A percentile compares a stretch with the other conserved stretches of the same genome.
Conservation (phyloP, 2,329 filamentous ascomycete species). For the Fusarium papillatum region DNA sequence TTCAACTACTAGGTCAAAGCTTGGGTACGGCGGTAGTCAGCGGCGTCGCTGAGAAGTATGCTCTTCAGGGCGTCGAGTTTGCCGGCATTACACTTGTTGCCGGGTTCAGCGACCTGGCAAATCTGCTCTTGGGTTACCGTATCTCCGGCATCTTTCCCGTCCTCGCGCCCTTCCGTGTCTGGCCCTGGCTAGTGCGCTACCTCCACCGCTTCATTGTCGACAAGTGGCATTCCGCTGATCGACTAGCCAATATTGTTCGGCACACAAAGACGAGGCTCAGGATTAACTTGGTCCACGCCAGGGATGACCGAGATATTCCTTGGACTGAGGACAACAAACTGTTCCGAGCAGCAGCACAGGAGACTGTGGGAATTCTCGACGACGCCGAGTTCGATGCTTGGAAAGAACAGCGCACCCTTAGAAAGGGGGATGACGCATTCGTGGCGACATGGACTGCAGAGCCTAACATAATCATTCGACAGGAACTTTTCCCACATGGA, state of each 20-base stretch:
- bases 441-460: conserved; percentile 60
- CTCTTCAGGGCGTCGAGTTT: conserved; percentile 73
- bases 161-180: conserved; percentile 79
- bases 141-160: conserved; percentile 85
- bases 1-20: conserved; percentile 88
- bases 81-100: conserved; percentile 86
- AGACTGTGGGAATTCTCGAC: conserved; percentile 55
- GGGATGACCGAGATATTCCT: conserved; percentile 86
- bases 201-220: conserved; percentile 79
- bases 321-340: conserved; percentile 77
- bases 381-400: conserved; percentile 55
- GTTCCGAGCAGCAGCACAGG: conserved; percentile 71
- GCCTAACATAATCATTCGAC: conserved; percentile 62
- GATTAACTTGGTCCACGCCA: conserved; percentile 83
- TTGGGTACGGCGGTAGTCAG: conserved; percentile 88
- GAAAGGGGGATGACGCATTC: conserved; percentile 61
- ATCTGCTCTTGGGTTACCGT: conserved; percentile 82
- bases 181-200: conserved; percentile 73
- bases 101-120: conserved; percentile 81
- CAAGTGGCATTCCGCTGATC: conserved; percentile 80
- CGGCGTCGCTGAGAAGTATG: conserved; percentile 80
- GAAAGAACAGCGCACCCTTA: conserved; percentile 61
- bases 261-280: conserved; percentile 68
- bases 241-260: conserved; percentile 71
- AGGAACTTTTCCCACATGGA: conserved; percentile 68